Percentiles rank a stretch among this genome's conserved stretches.
These are phyloP conservation scores for Aureobasidium zeae DNA, from an alignment of 2,329 filamentous ascomycete species.

Conservation along the genomic window DNA sequence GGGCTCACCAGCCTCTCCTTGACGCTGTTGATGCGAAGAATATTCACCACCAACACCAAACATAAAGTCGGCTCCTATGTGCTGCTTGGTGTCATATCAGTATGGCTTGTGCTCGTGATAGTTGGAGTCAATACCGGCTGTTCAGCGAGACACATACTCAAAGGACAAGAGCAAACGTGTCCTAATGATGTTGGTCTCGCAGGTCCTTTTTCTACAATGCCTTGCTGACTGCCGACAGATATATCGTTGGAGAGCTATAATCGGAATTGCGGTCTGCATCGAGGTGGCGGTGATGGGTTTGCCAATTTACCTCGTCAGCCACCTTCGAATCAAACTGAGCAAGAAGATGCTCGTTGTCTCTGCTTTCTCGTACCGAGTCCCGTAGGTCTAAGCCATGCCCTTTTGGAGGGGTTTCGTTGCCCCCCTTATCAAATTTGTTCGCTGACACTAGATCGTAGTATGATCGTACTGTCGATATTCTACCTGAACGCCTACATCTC, in stretches of 20 bases:
- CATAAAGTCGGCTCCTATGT: slow-evolving; percentile 20
- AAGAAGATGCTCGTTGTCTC: slow-evolving; percentile 25
- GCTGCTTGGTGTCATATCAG: slow-evolving; percentile 18
- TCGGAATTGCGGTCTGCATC: slow-evolving; percentile 22
- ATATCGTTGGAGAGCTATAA: slow-evolving; percentile 23
- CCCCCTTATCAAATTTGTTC: background rate
- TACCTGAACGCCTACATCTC: slow-evolving; percentile 7
- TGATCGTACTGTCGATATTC: slow-evolving; percentile 2
- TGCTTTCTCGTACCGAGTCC: slow-evolving; percentile 24
- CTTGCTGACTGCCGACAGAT: slow-evolving; percentile 12
- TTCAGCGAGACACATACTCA: slow-evolving; percentile 16
- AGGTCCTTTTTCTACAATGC: background rate
- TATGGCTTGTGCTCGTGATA: slow-evolving; percentile 19
- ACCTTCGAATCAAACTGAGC: slow-evolving; percentile 23
- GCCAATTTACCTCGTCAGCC: slow-evolving; percentile 22
- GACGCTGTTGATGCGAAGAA: slow-evolving; percentile 25
- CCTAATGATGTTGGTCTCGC: background rate
- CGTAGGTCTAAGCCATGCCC: too few relatives aligned
- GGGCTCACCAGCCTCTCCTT: slow-evolving; percentile 25
- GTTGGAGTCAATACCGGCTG: slow-evolving; percentile 22
- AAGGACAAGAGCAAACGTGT: slow-evolving; percentile 18
- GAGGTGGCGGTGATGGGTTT: slow-evolving; percentile 23
- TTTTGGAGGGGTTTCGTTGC: too few relatives aligned
- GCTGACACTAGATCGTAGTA: background rate
- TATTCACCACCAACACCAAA: slow-evolving; percentile 19